Evolutionary conservation across 2,329 filamentous ascomycete species (phyloP).

Genomic region (Ophiognomonia clavigignenti-juglandacearum): DNA sequence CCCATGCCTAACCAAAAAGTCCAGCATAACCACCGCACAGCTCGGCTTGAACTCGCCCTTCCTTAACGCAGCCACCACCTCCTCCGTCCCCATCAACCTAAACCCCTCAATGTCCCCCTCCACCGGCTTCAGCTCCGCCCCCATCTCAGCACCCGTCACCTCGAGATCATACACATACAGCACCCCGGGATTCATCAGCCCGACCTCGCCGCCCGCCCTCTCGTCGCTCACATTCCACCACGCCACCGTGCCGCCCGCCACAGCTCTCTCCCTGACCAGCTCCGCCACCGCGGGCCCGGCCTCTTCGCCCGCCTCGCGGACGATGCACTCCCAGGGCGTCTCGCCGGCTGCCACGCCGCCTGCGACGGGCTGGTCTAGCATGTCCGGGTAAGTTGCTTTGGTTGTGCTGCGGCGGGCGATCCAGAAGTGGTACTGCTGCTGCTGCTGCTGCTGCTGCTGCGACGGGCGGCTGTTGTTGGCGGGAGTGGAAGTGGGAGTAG

Average conservation of each 20-base stretch:
- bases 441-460: too few species aligned
- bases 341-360: conserved; percentile 69
- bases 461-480: too few species aligned
- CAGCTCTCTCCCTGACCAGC: conserved; percentile 23
- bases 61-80: conserved; percentile 57
- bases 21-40: conserved; percentile 69
- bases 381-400: conserved; percentile 68
- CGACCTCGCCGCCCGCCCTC: neutral
- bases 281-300: conserved; percentile 40
- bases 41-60: conserved; percentile 79
- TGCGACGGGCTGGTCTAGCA: conserved; percentile 77
- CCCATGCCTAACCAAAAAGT: conserved; percentile 77
- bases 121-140: conserved; percentile 61
- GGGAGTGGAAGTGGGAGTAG: too few species aligned
- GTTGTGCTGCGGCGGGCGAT: conserved; percentile 59
- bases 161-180: conserved; percentile 73
- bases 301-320: conserved; percentile 71
- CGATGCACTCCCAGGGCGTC: conserved; percentile 60
- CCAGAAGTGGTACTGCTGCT: conserved; percentile 56
- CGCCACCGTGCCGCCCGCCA: conserved; percentile 28
- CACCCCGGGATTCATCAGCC: conserved; percentile 26
- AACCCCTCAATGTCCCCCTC: conserved; percentile 80
- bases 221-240: conserved; percentile 9
- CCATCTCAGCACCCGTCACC: conserved; percentile 45
- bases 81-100: conserved; percentile 54